Conservation (phyloP, 257 asterid species). For the Nicotiana benthamiana region DNA sequence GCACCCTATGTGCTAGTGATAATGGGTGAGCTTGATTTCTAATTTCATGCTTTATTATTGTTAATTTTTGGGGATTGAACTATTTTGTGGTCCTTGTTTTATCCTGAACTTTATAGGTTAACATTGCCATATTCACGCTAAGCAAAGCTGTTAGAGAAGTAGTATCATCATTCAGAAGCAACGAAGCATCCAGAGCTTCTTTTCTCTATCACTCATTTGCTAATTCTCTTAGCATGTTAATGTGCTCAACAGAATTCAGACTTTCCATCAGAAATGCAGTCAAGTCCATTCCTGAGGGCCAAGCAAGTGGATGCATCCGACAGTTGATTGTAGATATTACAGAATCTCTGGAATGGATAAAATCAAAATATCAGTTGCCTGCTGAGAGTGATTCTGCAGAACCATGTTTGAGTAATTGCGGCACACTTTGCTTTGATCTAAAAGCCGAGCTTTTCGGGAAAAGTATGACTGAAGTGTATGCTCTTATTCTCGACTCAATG, state of each 20-base stretch:
- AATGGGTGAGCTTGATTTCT: neutral
- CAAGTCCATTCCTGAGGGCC: constrained; percentile 88
- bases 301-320: constrained; percentile 66
- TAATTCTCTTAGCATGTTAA: constrained; percentile 46
- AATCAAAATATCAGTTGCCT: constrained; percentile 32
- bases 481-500: constrained; percentile 61
- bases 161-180: constrained; percentile 23
- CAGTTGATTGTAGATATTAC: constrained; percentile 47
- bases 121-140: constrained; percentile 55
- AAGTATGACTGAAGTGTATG: constrained; percentile 59
- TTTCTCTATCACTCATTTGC: constrained; percentile 26
- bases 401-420: constrained; percentile 14
- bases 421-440: constrained; percentile 23
- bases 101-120: constrained; percentile 55
- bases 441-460: constrained; percentile 66
- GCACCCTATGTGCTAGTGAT: constrained; percentile 7
- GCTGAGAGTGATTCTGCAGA: constrained; percentile 20
- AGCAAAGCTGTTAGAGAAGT: constrained; percentile 65
- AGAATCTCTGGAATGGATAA: constrained; percentile 71
- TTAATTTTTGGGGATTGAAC: constrained; percentile 2
- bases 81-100: constrained; percentile 21
- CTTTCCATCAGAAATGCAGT: constrained; percentile 64
- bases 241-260: constrained; percentile 62
- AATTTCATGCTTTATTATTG: neutral
- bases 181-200: constrained; percentile 22